Base-by-base conservation (phyloP, 1,139 yeast genomes). In the Taphrina sp. region DNA sequence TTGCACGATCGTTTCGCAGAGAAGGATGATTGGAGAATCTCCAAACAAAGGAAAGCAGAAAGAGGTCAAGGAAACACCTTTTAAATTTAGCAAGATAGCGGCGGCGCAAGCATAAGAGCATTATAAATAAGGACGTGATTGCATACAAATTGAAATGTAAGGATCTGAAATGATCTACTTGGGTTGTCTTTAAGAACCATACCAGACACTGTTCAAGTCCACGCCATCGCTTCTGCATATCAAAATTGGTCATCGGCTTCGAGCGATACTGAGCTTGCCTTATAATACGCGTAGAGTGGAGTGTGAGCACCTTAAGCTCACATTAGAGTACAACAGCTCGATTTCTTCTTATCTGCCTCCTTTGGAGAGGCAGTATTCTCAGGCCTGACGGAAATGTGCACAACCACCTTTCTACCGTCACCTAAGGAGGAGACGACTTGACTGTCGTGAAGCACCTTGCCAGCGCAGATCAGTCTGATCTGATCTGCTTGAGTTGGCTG, bases 1-100 rank as follows among this genome's bases (percentile, higher is more conserved):
- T 69, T 86, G 60, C 77, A 75, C 65, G 80, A 82, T 61, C 75
- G 76, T 57, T 79, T 74, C 62, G 72, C 80, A 2, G 77, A 75
- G 65, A 81, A 75, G 60, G 73, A 78, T 60, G 78, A 78, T 2
- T 79, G 82, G 83, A 70, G 81, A 43, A 61, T 79, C 28, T 75
- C 79, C 57, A 70, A 74, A 14, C 74, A 73, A 52, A 67, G 70
- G 52, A 68, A 63, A 51, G 58, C 59, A 17, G 43, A 35, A 23
- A 31, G 43, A 7, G 56, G 56, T 14, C 47, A 43, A 12, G 38
- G 47, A 14, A 43, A 43, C 16, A 43, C 47, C 7, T 41, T 41
- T 19, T 41, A 26, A 17, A 10, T n/a, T n/a, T n/a, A n/a, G n/a
- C n/a, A n/a, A n/a, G n/a, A n/a, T n/a, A n/a, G n/a, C n/a, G n/a